A percentile compares a stretch with the other conserved stretches of the same genome.
Conservation (phyloP, 2,329 filamentous ascomycete species). For the Colletotrichum godetiae region DNA sequence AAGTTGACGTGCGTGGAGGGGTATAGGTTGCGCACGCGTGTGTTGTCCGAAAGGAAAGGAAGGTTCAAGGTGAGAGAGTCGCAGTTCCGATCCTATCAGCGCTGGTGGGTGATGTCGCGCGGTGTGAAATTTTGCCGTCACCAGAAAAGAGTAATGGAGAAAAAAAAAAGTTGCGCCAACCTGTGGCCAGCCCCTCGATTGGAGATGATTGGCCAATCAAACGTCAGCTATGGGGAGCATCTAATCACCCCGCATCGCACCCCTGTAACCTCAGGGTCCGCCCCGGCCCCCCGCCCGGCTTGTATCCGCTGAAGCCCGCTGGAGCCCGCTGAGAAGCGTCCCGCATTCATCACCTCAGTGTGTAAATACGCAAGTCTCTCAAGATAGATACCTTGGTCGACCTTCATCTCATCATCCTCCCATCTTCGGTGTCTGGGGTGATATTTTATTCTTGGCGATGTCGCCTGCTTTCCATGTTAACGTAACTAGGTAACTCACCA, state of each 20-base stretch:
- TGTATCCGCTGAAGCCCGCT: constrained; percentile 14
- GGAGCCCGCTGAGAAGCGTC: neutral
- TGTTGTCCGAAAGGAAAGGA: constrained; percentile 1
- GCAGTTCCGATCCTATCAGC: neutral
- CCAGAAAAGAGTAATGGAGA: neutral
- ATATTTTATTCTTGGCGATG: neutral
- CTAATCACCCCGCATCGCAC: constrained; percentile 30
- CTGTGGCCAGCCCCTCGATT: constrained; percentile 4
- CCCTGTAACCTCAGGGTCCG: constrained; percentile 27
- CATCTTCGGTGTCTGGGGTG: neutral
- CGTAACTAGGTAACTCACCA: too few species aligned
- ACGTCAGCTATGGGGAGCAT: neutral
- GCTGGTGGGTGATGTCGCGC: constrained; percentile 11
- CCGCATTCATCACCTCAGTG: neutral
- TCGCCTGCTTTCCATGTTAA: neutral
- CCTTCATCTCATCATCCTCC: neutral
- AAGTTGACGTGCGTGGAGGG: constrained; percentile 11
- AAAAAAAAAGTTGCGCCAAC: constrained; percentile 30
- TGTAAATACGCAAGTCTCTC: too few species aligned
- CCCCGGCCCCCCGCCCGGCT: constrained; percentile 22
- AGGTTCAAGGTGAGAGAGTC: neutral
- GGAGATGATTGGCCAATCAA: constrained; percentile 26
- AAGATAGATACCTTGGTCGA: neutral
- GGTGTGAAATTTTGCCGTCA: constrained; percentile 33
- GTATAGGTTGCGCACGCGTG: constrained; percentile 15